Conservation (phyloP, 768 basidiomycete species). For the Trametes cingulata region DNA sequence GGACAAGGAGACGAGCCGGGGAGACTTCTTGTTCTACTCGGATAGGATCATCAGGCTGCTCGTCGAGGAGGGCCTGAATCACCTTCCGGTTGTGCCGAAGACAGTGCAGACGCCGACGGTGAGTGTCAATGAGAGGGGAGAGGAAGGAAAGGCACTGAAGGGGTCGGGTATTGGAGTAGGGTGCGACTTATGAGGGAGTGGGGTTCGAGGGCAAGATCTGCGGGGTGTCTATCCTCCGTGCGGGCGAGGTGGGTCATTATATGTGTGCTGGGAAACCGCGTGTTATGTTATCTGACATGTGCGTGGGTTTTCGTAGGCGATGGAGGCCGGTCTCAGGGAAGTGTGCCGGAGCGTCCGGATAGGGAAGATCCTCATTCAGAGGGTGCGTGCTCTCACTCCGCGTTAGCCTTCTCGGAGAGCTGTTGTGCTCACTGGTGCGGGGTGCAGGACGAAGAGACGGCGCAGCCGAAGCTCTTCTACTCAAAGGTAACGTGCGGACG, state of each 20-base stretch:
- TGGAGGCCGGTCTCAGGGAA: conserved; percentile 96
- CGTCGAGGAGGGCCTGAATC: conserved; percentile 88
- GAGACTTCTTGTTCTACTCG: conserved; percentile 96
- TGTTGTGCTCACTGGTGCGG: neutral
- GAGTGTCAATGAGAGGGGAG: conserved; percentile 11
- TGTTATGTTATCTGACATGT: neutral
- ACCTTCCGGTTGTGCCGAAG: conserved; percentile 74
- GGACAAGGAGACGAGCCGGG: conserved; percentile 81
- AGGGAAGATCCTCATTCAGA: conserved; percentile 96
- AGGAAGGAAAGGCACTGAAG: neutral
- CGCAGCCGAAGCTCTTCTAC: conserved; percentile 90
- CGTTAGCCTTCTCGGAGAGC: neutral
- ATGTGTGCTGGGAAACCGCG: neutral
- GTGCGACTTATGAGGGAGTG: conserved; percentile 84
- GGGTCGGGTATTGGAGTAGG: conserved; percentile 41
- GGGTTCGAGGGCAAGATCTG: conserved; percentile 97
- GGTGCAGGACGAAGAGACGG: conserved; percentile 88
- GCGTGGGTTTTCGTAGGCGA: conserved; percentile 56
- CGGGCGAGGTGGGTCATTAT: conserved; percentile 69
- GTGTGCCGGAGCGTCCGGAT: conserved; percentile 94
- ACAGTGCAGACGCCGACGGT: conserved; percentile 84
- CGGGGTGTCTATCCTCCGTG: conserved; percentile 91
- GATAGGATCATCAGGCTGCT: conserved; percentile 87
- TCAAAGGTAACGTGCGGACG: conserved; percentile 56
- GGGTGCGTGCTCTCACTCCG: conserved; percentile 49